Evolutionary conservation across 345 rosid species (phyloP), one percentile per base, ranked within the genome.

Genomic region (Trapa incisa): DNA sequence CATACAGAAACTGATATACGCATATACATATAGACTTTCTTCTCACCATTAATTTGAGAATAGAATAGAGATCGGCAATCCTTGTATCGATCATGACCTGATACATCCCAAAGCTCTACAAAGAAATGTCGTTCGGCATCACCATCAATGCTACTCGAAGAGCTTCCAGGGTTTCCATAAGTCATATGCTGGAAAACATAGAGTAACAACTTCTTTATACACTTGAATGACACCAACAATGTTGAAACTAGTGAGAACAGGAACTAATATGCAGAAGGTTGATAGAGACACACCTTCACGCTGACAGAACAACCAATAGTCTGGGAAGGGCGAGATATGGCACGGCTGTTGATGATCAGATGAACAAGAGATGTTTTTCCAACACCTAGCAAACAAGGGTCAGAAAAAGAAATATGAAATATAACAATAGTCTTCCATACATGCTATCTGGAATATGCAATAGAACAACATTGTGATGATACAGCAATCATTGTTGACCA

Each of bases 21-120:
- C 37, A 32, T 67, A 65, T 17, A 43, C 39, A 33, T 29, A 22
- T 45, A 67, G 14, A 48, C 17, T 35, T 29, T 38, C 33, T 22
- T 36, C 83, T 80, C 69, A 91, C 99, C 99, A 67, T 91, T 95
- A 64, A 91, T 84, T 72, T 89, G 96, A 36, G 99, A 91, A 77
- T 91, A 95, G 80, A 95, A 95, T 17, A 91, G 79, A 58, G 99
- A 83, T 15, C 98, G 88, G 64, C 98, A 91, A 72, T 89, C 98
- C 83, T 87, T 95, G 81, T 95, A 95, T 69, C 96, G 83, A 5
- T 95, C 99, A 65, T 95, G 99, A 32, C 98, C 98, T 38, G 97
- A 95, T 65, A 95, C 86, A 77, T 95, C 99, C 99, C 99, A 95
- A 7, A 95, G 96, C 80, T 95, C 99, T 64, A 91, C 81, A 77